Conservation (phyloP, 176 grass and related monocot species). For the Avena atlantica region DNA sequence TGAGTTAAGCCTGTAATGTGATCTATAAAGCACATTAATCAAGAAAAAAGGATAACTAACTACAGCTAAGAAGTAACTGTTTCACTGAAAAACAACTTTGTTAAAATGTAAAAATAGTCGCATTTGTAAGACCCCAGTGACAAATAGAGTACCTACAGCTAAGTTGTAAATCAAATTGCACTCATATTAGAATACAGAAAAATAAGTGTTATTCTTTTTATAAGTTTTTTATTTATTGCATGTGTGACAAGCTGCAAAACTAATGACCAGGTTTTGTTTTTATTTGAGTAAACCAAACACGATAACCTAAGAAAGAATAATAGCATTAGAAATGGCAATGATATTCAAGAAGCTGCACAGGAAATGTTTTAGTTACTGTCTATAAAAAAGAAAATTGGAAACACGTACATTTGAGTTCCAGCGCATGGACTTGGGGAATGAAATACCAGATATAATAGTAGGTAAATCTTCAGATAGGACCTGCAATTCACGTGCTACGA, state of each 20-base stretch:
- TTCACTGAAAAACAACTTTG: neutral
- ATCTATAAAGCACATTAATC: neutral
- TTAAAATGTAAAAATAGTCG: neutral
- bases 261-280: neutral
- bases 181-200: neutral
- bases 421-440: slow-evolving; percentile 99
- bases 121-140: neutral
- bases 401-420: slow-evolving; percentile 89
- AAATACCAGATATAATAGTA: slow-evolving; percentile 72
- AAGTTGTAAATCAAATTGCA: neutral
- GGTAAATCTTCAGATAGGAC: slow-evolving; percentile 81
- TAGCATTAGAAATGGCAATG: neutral
- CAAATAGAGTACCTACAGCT: neutral
- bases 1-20: slow-evolving; percentile 8
- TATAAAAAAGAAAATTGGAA: neutral
- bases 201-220: neutral
- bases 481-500: slow-evolving; percentile 49
- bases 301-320: neutral
- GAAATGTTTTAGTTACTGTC: neutral
- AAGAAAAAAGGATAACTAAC: neutral
- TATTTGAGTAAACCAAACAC: neutral
- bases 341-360: neutral
- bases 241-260: neutral
- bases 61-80: neutral
- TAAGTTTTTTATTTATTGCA: neutral